Base-by-base conservation (phyloP, 805 yeast genomes). In the Kodamaea sagamina region DNA sequence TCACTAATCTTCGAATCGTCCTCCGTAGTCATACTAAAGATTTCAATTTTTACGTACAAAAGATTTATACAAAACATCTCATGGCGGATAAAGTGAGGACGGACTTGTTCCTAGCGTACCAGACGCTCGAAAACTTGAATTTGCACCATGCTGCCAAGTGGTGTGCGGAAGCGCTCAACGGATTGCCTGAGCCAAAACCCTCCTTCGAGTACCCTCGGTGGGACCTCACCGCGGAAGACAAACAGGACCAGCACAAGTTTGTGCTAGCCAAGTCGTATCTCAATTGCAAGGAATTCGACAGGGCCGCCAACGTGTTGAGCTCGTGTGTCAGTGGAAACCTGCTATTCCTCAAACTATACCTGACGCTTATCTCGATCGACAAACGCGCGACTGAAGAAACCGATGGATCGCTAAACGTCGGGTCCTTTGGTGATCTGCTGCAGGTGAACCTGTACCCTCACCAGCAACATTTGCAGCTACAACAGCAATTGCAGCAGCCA, bases 241-340 rank as follows among this genome's bases (percentile, higher is more conserved):
- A 61, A 38, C 32, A 46, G n/a, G 75, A 71, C 44, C 63, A 59
- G 36, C 74, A 77, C 44, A 64, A 66, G 46, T 64, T 85, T 19
- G 50, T 78, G 11, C 67, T 88, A 19, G 97, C 92, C 1, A 78
- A 80, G 42, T 61, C 86, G 0, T 82, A 86, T 57, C 88, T 92
- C 68, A 84, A 81, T 54, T 81, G 88, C 55, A 82, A 85, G 53
- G 98, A 93, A 62, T 92, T 83, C 58, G 92, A 84, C 44, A 66
- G 98, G 19, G 86, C 90, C 44, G 79, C 85, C 4, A 68, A 72
- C 51, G 73, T 72, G 10, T 65, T 93, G 44, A 71, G 71, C 43
- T 71, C 72, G 11, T 78, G 83, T 39, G 58, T 53, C 15, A 71
- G 81, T 39, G 69, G 81, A 0, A 71, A 74, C 39, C 78, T 82